Evolutionary conservation across 257 asterid genomes (phyloP).

Genomic region (Thymus quinquecostatus): DNA sequence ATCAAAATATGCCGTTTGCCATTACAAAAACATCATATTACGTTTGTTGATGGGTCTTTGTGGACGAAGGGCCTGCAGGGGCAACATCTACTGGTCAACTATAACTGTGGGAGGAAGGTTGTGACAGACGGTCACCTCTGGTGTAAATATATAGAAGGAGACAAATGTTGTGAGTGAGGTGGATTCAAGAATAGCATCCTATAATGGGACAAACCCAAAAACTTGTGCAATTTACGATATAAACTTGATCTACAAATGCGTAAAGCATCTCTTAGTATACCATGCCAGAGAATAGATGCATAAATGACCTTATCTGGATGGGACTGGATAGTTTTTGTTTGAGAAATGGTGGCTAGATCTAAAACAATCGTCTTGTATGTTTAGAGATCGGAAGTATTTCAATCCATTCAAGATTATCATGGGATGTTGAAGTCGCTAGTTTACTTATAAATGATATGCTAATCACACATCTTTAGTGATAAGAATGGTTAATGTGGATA

Average conservation of each 20-base stretch:
- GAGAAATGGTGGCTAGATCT: conserved; percentile 13
- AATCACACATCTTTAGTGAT: background rate
- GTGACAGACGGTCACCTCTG: background rate
- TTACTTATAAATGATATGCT: background rate
- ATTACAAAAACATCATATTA: background rate
- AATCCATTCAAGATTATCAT: background rate
- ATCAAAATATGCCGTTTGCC: background rate
- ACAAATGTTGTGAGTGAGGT: conserved; percentile 6
- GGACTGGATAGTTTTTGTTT: background rate
- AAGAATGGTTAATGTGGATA: conserved; percentile 8
- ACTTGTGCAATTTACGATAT: background rate
- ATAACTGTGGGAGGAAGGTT: background rate
- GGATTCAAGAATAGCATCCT: conserved; percentile 8
- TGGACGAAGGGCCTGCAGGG: background rate
- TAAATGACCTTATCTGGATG: background rate
- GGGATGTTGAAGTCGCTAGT: background rate
- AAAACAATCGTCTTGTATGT: background rate
- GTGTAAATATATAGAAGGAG: background rate
- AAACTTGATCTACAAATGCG: background rate
- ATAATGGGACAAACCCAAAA: background rate
- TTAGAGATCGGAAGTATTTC: background rate
- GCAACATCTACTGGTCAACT: background rate
- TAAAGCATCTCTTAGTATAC: background rate
- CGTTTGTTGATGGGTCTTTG: background rate
- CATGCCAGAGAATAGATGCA: background rate